Percentiles rank a stretch among this genome's conserved stretches.
Conservation (phyloP, 1,284 basidiomycete genomes). For the Microbotryum silenes-acaulis region DNA sequence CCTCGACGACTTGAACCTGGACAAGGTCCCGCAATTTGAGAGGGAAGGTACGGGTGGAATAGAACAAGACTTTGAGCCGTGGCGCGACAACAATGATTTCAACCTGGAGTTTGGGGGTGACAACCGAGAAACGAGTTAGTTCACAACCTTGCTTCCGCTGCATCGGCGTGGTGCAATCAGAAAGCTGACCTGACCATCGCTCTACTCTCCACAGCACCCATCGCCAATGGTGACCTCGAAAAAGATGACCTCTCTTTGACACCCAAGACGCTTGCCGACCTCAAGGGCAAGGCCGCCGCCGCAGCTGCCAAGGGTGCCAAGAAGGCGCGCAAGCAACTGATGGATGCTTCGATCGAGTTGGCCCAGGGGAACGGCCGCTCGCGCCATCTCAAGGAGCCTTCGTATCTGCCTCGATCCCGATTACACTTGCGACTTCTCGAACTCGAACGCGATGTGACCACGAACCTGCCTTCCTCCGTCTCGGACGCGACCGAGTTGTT, state of each 20-base stretch:
- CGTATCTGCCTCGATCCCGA: constrained; percentile 31
- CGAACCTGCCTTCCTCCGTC: constrained; percentile 8
- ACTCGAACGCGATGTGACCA: constrained; percentile 5
- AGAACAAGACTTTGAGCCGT: constrained; percentile 10
- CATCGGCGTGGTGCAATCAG: no score
- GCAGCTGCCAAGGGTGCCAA: neutral
- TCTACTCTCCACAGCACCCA: neutral
- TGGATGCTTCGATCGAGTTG: constrained; percentile 23
- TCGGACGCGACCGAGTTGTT: constrained; percentile 7
- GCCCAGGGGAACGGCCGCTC: constrained; percentile 21
- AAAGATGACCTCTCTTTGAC: constrained; percentile 20
- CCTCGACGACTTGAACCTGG: constrained; percentile 10
- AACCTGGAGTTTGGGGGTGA: constrained; percentile 13
- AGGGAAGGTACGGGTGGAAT: constrained; percentile 2
- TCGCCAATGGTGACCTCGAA: constrained; percentile 10
- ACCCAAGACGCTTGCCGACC: constrained; percentile 22
- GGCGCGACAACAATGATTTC: constrained; percentile 5
- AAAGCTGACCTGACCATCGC: neutral
- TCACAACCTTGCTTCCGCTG: neutral
- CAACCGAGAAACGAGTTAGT: constrained; percentile 6
- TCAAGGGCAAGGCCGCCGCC: constrained; percentile 10
- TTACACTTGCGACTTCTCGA: constrained; percentile 33
- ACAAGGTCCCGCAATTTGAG: constrained; percentile 4
- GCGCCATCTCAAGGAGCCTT: constrained; percentile 26
- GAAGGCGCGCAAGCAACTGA: constrained; percentile 18